phyloP scores from a whole-genome alignment of 495 filamentous ascomycete species.

The Friedmanniomyces endolithicus region DNA sequence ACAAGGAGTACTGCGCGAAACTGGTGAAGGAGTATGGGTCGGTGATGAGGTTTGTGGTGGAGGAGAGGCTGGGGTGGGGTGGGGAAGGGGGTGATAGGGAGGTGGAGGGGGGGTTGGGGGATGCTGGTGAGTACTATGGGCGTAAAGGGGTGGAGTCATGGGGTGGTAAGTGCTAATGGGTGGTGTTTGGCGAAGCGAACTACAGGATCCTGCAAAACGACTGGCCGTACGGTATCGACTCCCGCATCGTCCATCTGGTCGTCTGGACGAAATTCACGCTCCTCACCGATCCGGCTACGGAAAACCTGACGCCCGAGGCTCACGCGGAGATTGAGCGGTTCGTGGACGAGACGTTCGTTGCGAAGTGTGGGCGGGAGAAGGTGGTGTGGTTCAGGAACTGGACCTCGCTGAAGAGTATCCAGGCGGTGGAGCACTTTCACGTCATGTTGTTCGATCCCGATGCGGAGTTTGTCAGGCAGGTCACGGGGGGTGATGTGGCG shows the following conservation, averaged over 20 bases:
- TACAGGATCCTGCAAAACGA: constrained; percentile 71
- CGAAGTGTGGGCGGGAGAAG: constrained; percentile 33
- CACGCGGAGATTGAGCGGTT: constrained; percentile 54
- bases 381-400: constrained; percentile 90
- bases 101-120: constrained; percentile 37
- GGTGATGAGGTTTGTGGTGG: constrained; percentile 60
- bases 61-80: constrained; percentile 52
- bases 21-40: constrained; percentile 55
- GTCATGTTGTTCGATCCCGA: constrained; percentile 75
- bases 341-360: constrained; percentile 50
- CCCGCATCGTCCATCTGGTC: constrained; percentile 65
- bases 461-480: constrained; percentile 50
- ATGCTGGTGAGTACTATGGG: constrained; percentile 30
- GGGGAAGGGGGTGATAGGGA: constrained; percentile 45
- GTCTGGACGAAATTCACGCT: constrained; percentile 86
- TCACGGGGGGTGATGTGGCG: constrained; percentile 65
- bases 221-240: constrained; percentile 79
- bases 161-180: constrained; percentile 27
- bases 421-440: constrained; percentile 89
- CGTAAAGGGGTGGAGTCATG: neutral
- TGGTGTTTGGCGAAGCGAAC: constrained; percentile 34
- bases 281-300: constrained; percentile 51
- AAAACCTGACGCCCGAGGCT: constrained; percentile 50
- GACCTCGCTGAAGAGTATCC: constrained; percentile 63
- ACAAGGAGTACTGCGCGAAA: constrained; percentile 50